Base-by-base conservation (phyloP, 768 basidiomycete species). In the Coprinellus micaceus region DNA sequence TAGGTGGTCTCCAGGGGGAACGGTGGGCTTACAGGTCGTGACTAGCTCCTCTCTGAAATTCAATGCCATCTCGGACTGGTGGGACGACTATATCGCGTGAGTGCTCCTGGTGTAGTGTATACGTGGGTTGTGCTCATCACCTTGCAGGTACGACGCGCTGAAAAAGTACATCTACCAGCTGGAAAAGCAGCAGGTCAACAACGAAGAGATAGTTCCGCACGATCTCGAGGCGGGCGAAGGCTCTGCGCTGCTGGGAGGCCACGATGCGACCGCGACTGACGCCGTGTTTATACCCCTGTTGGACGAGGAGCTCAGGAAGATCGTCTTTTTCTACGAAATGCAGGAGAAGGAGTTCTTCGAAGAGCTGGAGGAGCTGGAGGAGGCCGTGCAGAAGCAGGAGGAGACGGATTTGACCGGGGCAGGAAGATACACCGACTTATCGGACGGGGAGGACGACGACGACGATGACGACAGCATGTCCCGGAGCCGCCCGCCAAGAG, bases 51-150 rank as follows among this genome's bases (percentile, higher is more conserved):
- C 91, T 9, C 80, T 94, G 65, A 91, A 92, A 69, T 94, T 94
- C 72, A 95, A 95, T 63, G 89, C 91, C 2, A 88, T 94, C 24
- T 77, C 91, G 0, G 92, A 95, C 50, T 94, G 92, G 92, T 90
- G 88, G 86, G 89, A 92, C 59, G 87, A 93, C 49, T 95, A 95
- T 67, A 91, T 95, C 44, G 82, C 88, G 85, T 93, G 63, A 59
- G 89, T 81, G 22, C 29, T 30, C 17, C 22, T 21, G 17, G 47
- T 21, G 19, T 9, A 30, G 29, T 13, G 11, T 26, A 19, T 25
- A 13, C 22, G 43, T 37, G 39, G 54, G 26, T 58, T 37, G 22
- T 25, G 50, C 53, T 22, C 17, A n/a, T 13, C 46, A 40, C 6
- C 33, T 54, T 33, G 33, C 61, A 92, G 91, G n/a, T 95, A 95